These are phyloP conservation scores for Cyclotella kingstonii DNA, from an alignment of 108 stramenopile genomes.

Conservation along the genomic window DNA sequence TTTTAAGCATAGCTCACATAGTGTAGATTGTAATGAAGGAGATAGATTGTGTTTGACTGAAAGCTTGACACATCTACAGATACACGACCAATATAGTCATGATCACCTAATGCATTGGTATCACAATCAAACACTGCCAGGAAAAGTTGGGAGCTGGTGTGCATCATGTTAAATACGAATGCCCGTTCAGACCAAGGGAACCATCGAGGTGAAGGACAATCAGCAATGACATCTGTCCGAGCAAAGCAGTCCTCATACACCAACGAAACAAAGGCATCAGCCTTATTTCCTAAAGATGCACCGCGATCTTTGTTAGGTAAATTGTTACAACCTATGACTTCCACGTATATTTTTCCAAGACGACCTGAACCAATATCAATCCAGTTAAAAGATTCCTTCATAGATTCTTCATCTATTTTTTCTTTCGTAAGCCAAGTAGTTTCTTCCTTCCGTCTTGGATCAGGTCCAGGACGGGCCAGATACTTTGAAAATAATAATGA, in stretches of 20 bases:
- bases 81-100: constrained; percentile 75
- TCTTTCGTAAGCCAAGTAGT: constrained; percentile 73
- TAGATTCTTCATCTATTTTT: constrained; percentile 47
- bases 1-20: constrained; percentile 37
- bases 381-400: constrained; percentile 57
- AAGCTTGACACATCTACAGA: constrained; percentile 70
- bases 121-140: constrained; percentile 81
- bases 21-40: constrained; percentile 63
- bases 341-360: constrained; percentile 65
- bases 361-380: constrained; percentile 66
- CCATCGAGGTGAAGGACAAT: constrained; percentile 75
- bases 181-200: constrained; percentile 80
- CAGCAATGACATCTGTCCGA: constrained; percentile 73
- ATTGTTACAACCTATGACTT: constrained; percentile 66
- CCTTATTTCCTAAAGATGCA: constrained; percentile 58
- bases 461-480: constrained; percentile 63
- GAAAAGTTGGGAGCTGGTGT: constrained; percentile 60
- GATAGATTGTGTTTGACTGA: constrained; percentile 55
- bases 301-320: constrained; percentile 73
- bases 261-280: constrained; percentile 71
- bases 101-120: constrained; percentile 34
- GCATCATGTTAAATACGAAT: constrained; percentile 65
- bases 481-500: too few species aligned
- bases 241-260: constrained; percentile 67
- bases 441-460: constrained; percentile 55